phyloP scores from a whole-genome alignment of 768 basidiomycete genomes.

The Boletus insuetus region DNA sequence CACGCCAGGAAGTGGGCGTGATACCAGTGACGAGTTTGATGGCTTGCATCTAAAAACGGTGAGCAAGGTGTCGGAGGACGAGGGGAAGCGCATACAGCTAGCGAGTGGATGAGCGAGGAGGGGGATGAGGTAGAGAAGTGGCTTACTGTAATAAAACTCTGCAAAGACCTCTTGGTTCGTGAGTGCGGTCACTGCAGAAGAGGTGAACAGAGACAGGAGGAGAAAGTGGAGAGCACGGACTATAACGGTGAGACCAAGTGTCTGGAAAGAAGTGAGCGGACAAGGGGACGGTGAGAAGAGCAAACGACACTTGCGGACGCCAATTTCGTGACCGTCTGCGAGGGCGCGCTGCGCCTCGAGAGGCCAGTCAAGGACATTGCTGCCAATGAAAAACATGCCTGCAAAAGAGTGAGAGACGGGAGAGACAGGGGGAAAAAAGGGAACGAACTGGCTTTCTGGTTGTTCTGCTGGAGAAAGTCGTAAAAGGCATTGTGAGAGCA shows the following conservation, averaged over 20 bases:
- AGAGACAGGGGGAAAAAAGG: too few species aligned
- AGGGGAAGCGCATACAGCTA: constrained; percentile 22
- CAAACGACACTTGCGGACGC: constrained; percentile 46
- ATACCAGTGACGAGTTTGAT: constrained; percentile 54
- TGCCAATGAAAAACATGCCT: constrained; percentile 66
- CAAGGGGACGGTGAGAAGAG: neutral
- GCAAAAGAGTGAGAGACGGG: neutral
- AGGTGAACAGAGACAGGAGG: neutral
- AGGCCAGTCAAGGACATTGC: constrained; percentile 55
- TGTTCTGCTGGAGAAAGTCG: constrained; percentile 46
- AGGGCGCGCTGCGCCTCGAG: constrained; percentile 52
- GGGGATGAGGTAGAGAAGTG: neutral
- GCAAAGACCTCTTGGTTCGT: constrained; percentile 68
- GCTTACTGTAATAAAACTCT: constrained; percentile 71
- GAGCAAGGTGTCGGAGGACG: neutral
- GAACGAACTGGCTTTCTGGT: constrained; percentile 52
- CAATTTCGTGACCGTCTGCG: constrained; percentile 59
- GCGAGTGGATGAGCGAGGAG: constrained; percentile 1
- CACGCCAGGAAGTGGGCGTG: constrained; percentile 62
- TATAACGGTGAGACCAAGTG: constrained; percentile 42
- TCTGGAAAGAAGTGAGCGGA: constrained; percentile 12
- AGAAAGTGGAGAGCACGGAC: constrained; percentile 29
- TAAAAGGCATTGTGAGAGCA: constrained; percentile 66
- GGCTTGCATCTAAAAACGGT: constrained; percentile 39
- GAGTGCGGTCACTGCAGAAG: constrained; percentile 50